Percentiles rank a stretch among this genome's conserved stretches.
phyloP scores from a whole-genome alignment of 2,329 filamentous ascomycete species.

The Fusarium napiforme region DNA sequence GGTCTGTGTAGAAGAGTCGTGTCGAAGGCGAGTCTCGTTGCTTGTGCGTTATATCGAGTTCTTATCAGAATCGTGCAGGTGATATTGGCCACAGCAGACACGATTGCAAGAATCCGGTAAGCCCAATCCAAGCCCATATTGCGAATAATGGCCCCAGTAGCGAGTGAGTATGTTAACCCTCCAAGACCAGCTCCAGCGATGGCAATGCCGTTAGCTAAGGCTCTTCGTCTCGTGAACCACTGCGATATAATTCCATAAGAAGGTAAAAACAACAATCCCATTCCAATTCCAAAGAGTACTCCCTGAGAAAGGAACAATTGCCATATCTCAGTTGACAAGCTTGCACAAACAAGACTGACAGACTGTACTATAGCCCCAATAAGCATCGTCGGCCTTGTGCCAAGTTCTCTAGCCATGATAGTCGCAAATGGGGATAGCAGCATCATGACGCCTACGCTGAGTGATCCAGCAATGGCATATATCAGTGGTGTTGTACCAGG shows the following conservation, averaged over 20 bases:
- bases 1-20: constrained; percentile 48
- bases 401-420: constrained; percentile 43
- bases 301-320: constrained; percentile 71
- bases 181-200: constrained; percentile 62
- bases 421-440: constrained; percentile 55
- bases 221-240: constrained; percentile 68
- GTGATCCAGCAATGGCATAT: constrained; percentile 69
- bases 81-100: constrained; percentile 66
- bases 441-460: constrained; percentile 60
- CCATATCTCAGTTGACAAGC: constrained; percentile 65
- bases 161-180: constrained; percentile 41
- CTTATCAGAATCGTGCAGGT: constrained; percentile 65
- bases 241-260: constrained; percentile 67
- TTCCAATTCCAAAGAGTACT: constrained; percentile 68
- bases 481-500: constrained; percentile 62
- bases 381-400: constrained; percentile 55
- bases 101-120: constrained; percentile 60
- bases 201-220: constrained; percentile 67
- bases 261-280: constrained; percentile 69
- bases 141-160: constrained; percentile 60
- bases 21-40: constrained; percentile 21
- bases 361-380: constrained; percentile 64
- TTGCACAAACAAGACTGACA: constrained; percentile 63
- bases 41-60: constrained; percentile 53
- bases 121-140: constrained; percentile 65